Conservation (phyloP, 2,329 filamentous ascomycete genomes). For the Alternaria metachromatica region DNA sequence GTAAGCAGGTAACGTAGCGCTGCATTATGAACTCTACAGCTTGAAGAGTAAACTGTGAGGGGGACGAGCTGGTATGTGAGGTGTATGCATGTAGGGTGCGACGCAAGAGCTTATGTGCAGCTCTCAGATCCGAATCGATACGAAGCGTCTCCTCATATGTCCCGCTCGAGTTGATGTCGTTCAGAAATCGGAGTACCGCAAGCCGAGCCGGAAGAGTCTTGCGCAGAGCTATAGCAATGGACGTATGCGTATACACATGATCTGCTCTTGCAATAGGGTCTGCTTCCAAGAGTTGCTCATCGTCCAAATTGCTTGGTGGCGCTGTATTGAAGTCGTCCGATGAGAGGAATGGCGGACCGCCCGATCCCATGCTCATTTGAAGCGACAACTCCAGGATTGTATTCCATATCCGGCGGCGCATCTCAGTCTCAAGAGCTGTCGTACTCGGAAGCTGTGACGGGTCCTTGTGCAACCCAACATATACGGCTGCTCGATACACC, state of each 20-base stretch:
- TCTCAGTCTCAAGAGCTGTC: slow-evolving; percentile 31
- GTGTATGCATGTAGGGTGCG: slow-evolving; percentile 22
- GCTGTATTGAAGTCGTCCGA: slow-evolving; percentile 47
- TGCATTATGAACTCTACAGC: slow-evolving; percentile 35
- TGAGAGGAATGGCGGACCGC: slow-evolving; percentile 46
- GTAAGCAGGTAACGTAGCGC: slow-evolving; percentile 34
- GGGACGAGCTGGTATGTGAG: background rate
- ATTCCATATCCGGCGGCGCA: slow-evolving; percentile 43
- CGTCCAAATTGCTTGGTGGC: slow-evolving; percentile 50
- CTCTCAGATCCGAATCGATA: slow-evolving; percentile 28
- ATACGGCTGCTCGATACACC: slow-evolving; percentile 49
- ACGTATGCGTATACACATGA: slow-evolving; percentile 42
- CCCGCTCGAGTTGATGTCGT: slow-evolving; percentile 27
- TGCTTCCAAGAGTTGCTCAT: slow-evolving; percentile 46
- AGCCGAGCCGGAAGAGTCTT: slow-evolving; percentile 49
- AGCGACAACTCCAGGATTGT: slow-evolving; percentile 48
- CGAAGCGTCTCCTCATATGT: slow-evolving; percentile 39
- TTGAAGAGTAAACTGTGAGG: slow-evolving; percentile 24
- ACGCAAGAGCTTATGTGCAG: slow-evolving; percentile 28
- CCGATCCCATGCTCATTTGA: slow-evolving; percentile 47
- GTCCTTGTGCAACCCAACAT: slow-evolving; percentile 52
- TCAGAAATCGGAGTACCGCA: slow-evolving; percentile 41
- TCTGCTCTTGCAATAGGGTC: slow-evolving; percentile 38
- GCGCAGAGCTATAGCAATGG: slow-evolving; percentile 46
- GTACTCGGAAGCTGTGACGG: slow-evolving; percentile 40